phyloP scores from a whole-genome alignment of 192 early-diverging fungal genomes.

The Glomus cerebriforme region DNA sequence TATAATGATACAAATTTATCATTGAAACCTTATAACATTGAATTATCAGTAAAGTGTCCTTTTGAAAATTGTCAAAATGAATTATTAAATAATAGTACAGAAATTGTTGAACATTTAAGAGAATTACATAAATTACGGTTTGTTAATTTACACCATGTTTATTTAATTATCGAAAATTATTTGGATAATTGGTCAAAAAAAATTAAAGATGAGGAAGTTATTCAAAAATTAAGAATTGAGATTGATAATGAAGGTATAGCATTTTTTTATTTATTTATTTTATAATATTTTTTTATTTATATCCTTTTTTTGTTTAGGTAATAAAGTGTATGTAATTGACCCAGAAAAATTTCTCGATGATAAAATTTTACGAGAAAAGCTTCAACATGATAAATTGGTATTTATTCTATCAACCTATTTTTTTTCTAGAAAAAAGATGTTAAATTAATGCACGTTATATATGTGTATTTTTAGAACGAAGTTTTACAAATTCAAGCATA shows the following conservation, averaged over 20 bases:
- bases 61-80: slow-evolving; percentile 57
- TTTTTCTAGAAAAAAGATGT: too few species aligned
- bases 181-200: slow-evolving; percentile 70
- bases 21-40: slow-evolving; percentile 52
- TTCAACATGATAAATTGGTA: slow-evolving; percentile 71
- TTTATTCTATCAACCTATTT: not conserved
- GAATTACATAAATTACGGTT: slow-evolving; percentile 64
- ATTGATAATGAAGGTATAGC: slow-evolving; percentile 19
- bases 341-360: slow-evolving; percentile 57
- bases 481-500: slow-evolving; percentile 72
- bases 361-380: slow-evolving; percentile 67
- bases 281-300: not conserved
- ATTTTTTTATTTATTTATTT: slow-evolving; percentile 25
- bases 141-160: slow-evolving; percentile 75
- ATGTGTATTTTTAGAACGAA: slow-evolving; percentile 47
- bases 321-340: slow-evolving; percentile 58
- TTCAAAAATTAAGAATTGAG: slow-evolving; percentile 32
- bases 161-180: slow-evolving; percentile 75
- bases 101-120: slow-evolving; percentile 67
- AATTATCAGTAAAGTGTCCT: slow-evolving; percentile 66
- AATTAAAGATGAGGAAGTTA: slow-evolving; percentile 40
- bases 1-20: slow-evolving; percentile 30
- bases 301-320: not conserved
- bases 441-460: not conserved
- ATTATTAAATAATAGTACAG: slow-evolving; percentile 61